Evolutionary conservation across 2,329 filamentous ascomycete species (phyloP), one percentile per base, ranked within the genome.

Genomic region (Penicillium sp.): DNA sequence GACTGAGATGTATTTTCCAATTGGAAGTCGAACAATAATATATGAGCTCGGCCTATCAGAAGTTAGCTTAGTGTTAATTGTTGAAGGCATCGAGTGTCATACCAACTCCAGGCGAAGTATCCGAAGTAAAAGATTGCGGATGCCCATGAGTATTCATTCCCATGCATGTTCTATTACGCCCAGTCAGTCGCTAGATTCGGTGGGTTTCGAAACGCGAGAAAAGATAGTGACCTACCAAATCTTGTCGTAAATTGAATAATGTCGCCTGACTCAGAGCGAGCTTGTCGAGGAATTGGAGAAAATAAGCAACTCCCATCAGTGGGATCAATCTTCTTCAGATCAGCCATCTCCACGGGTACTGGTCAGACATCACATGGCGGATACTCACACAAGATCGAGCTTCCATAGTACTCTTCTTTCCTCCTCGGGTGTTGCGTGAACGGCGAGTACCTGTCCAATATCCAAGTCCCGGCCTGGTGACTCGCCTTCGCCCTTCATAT

Each of bases 271-370:
- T 58, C 7, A 61, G 38, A 27, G 50, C 52, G 1, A 61, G 32
- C 22, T 59, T 61, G 34, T 61, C 57, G 6, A 61, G 44, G 10
- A 57, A 61, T 29, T 61, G 59, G 10, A 61, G 51, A n/a, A 61
- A 57, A 38, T 61, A 61, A 3, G 47, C 54, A 13, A 18, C 5
- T 18, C 57, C 54, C 57, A 61, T 61, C 38, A 59, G 27, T 1
- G 59, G 59, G 4, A 61, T 47, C 16, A 61, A 38, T 18, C 54
- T 59, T 16, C 1, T 2, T 11, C 16, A 16, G 1, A 29, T 52
- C 18, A 52, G 40, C 10, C 9, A 47, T n/a, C n/a, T n/a, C n/a
- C n/a, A n/a, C n/a, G n/a, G n/a, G 2, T 3, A 2, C 14, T 13
- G 1, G 1, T 21, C 11, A 39, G 10, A 3, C 8, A 38, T n/a